Percentiles rank a stretch among this genome's conserved stretches.
Evolutionary conservation across 164 flowering plant species (phyloP).

Genomic region (Berberis vulgaris): DNA sequence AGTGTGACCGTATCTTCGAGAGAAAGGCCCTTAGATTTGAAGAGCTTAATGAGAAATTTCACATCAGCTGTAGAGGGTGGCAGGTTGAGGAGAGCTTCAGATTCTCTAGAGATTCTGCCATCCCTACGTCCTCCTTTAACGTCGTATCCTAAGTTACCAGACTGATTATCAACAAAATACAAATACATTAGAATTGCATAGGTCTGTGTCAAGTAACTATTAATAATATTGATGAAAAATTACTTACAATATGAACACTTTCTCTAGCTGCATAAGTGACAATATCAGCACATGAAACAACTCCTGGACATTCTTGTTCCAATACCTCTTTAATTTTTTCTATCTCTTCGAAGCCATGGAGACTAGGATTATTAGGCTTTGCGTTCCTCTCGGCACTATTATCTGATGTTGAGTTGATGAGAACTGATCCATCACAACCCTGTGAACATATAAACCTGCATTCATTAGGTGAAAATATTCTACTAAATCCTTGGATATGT

Average conservation of each 20-base stretch:
- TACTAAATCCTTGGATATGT: neutral
- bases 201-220: neutral
- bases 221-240: neutral
- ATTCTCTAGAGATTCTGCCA: conserved; percentile 18
- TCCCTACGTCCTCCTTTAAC: conserved; percentile 32
- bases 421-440: conserved; percentile 37
- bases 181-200: neutral
- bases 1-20: conserved; percentile 21
- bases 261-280: conserved; percentile 30
- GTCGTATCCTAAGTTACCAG: conserved; percentile 13
- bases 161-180: conserved; percentile 12
- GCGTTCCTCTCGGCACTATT: conserved; percentile 26
- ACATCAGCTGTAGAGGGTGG: conserved; percentile 14
- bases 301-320: conserved; percentile 25
- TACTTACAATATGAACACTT: conserved; percentile 16
- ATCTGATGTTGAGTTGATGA: conserved; percentile 16
- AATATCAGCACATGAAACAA: conserved; percentile 33
- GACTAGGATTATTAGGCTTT: conserved; percentile 16
- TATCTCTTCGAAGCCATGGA: conserved; percentile 25
- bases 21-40: conserved; percentile 14
- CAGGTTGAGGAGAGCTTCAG: conserved; percentile 15
- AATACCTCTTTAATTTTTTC: conserved; percentile 22
- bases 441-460: neutral
- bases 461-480: neutral
- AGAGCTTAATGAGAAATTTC: conserved; percentile 8